These are phyloP conservation scores for Calocybe indica DNA, from an alignment of 768 basidiomycete species.

Conservation along the genomic window DNA sequence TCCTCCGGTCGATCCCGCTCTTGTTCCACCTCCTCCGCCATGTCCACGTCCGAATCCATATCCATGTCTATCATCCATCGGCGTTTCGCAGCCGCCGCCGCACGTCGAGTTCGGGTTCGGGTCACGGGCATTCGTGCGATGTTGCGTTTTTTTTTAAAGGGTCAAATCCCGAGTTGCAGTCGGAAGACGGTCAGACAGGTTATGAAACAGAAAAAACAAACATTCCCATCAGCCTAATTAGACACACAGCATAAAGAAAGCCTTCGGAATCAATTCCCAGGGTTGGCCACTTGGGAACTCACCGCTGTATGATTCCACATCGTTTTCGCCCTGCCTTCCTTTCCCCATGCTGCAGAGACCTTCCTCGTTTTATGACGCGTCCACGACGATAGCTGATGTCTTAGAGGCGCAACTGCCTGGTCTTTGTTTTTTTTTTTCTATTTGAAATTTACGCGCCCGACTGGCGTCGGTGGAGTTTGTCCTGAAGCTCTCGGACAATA, in stretches of 20 bases:
- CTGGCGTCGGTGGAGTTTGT: too few relatives aligned
- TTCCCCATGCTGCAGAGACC: neutral
- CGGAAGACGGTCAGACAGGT: neutral
- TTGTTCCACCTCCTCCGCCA: slow-evolving; percentile 4
- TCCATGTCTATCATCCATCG: slow-evolving; percentile 9
- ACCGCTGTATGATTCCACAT: slow-evolving; percentile 6
- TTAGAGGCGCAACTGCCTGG: too few relatives aligned
- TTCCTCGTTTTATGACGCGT: neutral
- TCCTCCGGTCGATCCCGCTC: neutral
- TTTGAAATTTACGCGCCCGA: too few relatives aligned
- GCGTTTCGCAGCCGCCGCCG: slow-evolving; percentile 6
- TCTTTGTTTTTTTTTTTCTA: too few relatives aligned
- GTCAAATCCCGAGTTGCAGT: neutral
- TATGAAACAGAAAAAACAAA: slow-evolving; percentile 1
- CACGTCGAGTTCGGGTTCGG: slow-evolving; percentile 10
- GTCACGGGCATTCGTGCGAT: slow-evolving; percentile 9
- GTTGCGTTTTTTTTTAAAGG: too few relatives aligned
- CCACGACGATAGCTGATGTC: neutral
- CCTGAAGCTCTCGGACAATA: too few relatives aligned
- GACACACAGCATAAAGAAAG: too few relatives aligned
- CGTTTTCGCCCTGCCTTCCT: slow-evolving; percentile 1
- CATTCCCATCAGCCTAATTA: slow-evolving; percentile 8
- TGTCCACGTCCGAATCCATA: slow-evolving; percentile 7
- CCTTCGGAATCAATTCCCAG: slow-evolving; percentile 17
- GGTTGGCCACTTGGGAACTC: slow-evolving; percentile 5